Evolutionary conservation across 2,329 filamentous ascomycete genomes (phyloP), one percentile per base, ranked within the genome.

Genomic region (Aspergillus eucalypticola): DNA sequence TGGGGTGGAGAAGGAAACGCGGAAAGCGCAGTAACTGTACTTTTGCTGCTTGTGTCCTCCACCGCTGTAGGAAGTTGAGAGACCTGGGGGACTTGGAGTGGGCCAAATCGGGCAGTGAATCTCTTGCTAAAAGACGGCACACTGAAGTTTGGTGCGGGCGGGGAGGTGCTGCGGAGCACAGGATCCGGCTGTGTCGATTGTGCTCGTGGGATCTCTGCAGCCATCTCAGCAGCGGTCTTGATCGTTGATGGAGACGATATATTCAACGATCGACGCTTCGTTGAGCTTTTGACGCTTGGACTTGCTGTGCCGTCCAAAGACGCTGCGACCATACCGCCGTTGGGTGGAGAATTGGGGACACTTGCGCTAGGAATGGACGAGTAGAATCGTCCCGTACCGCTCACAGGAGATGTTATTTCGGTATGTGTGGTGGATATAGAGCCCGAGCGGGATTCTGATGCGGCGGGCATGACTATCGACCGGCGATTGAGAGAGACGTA

Each of bases 101-200:
- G 60, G 2, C 64, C 64, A 8, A 60, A 64, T 41, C 67, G 64
- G 13, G 71, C 60, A 3, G 68, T 66, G 42, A 76, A 77, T 59
- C 75, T 73, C 66, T 71, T 75, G 68, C 75, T 78, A 56, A 78
- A 77, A 1, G 71, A 71, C 3, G 76, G 76, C 15, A 78, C 72
- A 58, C 77, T 78, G 52, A 78, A 78, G 56, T 79, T 79, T 3
- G 75, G 76, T 3, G 76, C 70, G 23, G 74, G 69, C 3, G 74
- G 71, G 0, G 76, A 74, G n/a, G 69, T 59, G 54, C 72, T 69
- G 50, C 72, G 70, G 27, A 65, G 50, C 7, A 69, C 54, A 8
- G 65, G 54, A 15, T 74, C 71, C 4, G 69, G 68, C 6, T 69
- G 52, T 19, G 60, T 66, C 15, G 73, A 65, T 32, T 68, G 67